Evolutionary conservation across 257 asterid genomes (phyloP), one percentile per base, ranked within the genome.

Genomic region (Rauvolfia tetraphylla): DNA sequence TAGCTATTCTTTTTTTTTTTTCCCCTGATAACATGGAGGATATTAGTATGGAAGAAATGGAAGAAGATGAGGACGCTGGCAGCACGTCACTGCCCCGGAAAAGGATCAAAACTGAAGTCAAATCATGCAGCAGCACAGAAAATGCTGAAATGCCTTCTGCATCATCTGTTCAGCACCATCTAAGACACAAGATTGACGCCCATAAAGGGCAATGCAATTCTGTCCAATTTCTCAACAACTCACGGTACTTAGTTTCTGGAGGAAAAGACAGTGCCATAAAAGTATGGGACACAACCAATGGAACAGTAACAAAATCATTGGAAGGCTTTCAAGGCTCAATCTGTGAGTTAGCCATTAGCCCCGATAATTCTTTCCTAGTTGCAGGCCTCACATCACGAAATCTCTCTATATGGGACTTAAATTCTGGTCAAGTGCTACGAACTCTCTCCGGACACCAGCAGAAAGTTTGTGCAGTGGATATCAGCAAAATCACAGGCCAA

Each of bases 161-260:
- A 29, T n/a, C 31, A 46, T 46, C 13, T 31, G 63, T 42, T 53
- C 73, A 63, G 31, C n/a, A 46, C 48, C 54, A 65, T 44, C 73
- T 75, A 22, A 48, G 61, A 25, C 79, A 75, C 79, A 75, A 65
- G 70, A 75, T 75, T 75, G 14, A 44, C 42, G 79, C 73, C 38
- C 63, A 75, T n/a, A 8, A 46, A 42, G 79, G 36, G 59, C 23
- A 66, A 76, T 76, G 79, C 68, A 67, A 49, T 46, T 76, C 79
- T 53, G 22, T 76, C 39, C 48, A 31, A 67, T 76, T 67, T 51
- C 79, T 76, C 41, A 76, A 51, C 31, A 76, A 23, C 29, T 65
- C 79, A 51, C 31, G 49, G 3, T 25, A 67, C 59, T 76, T 66
- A 36, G 18, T 76, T 17, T 46, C 74, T 14, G 68, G 74, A 33